Base-by-base conservation (phyloP, 805 yeast genomes). In the Saccharomycopsis fodiens region DNA sequence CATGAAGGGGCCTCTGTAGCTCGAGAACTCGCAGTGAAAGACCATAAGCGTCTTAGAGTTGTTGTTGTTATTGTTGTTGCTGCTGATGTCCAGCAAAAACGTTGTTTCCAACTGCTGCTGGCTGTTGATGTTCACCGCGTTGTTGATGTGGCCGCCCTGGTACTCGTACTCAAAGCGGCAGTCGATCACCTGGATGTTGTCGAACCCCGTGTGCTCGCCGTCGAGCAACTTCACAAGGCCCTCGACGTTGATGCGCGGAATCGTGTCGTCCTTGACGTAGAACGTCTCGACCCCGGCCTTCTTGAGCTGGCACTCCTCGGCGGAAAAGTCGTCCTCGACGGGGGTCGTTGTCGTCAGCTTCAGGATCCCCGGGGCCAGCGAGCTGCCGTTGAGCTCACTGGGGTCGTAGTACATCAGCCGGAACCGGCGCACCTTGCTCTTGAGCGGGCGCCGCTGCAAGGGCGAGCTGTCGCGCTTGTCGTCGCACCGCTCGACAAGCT, bases 1-100 rank as follows among this genome's bases (percentile, higher is more conserved):
- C 83, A 93, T 78, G 40, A 82, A 67, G 3, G 98, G 98, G n/a
- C 97, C 96, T 48, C 98, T 72, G 59, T 82, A 86, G 4, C 94
- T 78, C 32, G 94, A 82, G 61, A 87, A 91, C 64, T 93, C 98
- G 65, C 98, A 93, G 63, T 93, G 97, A 68, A 93, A 91, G 8
- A 93, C 71, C 4, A 91, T 61, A 45, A 93, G 65, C 17, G 69
- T 69, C 16, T 67, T 70, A 35, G 55, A 57, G 19, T 55, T 54
- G 23, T 51, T 27, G 34, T 42, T 3, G 19, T 13, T 12, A 10
- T 36, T 23, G 4, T 16, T 6, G 7, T 41, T 7, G 17, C 61
- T 54, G 16, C 35, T 36, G 29, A 25, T 6, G 10, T 25, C 10
- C 29, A 7, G 29, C 20, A 73, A 65, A 52, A 88, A 72, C 40